Percentiles rank a stretch among this genome's conserved stretches.
These are phyloP conservation scores for Cupressus sempervirens DNA, from an alignment of 75 land plant genomes.

Conservation along the genomic window DNA sequence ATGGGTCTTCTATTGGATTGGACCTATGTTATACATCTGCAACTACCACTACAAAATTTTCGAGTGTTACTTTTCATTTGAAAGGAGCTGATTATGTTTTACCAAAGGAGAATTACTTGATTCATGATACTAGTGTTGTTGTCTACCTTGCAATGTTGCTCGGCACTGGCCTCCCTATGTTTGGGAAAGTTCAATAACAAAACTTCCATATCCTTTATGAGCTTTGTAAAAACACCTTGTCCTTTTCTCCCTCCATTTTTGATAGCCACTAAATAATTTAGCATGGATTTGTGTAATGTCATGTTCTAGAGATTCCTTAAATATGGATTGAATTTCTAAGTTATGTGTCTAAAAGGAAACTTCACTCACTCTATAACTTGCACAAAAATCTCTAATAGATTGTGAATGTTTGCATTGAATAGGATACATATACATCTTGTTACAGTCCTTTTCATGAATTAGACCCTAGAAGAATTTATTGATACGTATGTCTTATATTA, in stretches of 20 bases:
- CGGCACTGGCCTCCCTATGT: conserved; percentile 17
- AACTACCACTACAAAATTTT: conserved; percentile 11
- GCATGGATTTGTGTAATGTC: background rate
- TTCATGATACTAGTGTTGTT: conserved; percentile 14
- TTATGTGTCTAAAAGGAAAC: too few species aligned
- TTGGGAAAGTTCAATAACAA: conserved; percentile 41
- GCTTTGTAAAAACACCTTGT: background rate
- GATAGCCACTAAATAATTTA: background rate
- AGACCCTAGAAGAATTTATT: too few species aligned
- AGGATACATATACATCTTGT: too few species aligned
- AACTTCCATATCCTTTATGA: conserved; percentile 41
- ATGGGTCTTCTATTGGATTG: conserved; percentile 17
- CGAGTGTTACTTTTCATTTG: conserved; percentile 24
- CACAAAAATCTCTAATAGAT: too few species aligned
- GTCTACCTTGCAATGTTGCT: conserved; percentile 30
- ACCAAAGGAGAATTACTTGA: conserved; percentile 22
- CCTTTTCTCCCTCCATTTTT: conserved; percentile 3
- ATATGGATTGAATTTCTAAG: too few species aligned
- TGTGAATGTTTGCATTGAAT: too few species aligned
- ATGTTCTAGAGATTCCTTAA: too few species aligned
- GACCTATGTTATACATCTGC: conserved; percentile 24
- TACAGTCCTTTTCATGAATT: too few species aligned
- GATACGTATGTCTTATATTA: too few species aligned
- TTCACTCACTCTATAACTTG: too few species aligned
- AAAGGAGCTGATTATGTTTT: conserved; percentile 20